Percentiles rank a stretch among this genome's conserved stretches.
phyloP scores from a whole-genome alignment of 1,284 basidiomycete genomes.

The Fomes fomentarius region DNA sequence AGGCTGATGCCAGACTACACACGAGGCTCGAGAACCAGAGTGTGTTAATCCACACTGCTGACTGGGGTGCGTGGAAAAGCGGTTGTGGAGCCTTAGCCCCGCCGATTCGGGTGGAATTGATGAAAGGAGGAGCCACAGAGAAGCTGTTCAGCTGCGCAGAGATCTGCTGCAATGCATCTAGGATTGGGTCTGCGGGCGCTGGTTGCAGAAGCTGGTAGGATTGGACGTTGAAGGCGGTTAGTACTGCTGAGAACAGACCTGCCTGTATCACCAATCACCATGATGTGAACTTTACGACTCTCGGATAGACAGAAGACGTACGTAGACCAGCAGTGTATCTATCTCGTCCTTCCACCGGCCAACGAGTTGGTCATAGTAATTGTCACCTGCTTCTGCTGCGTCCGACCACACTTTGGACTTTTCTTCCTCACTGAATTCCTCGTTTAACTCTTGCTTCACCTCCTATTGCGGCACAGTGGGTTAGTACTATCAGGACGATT shows the following conservation, averaged over 20 bases:
- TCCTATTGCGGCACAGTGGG: too few species aligned
- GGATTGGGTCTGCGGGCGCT: neutral
- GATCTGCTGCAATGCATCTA: neutral
- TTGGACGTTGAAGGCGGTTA: constrained; percentile 9
- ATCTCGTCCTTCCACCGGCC: constrained; percentile 15
- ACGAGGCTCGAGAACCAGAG: constrained; percentile 12
- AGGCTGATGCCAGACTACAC: neutral
- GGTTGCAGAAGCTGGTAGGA: constrained; percentile 2
- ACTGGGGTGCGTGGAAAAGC: too few species aligned
- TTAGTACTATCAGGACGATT: too few species aligned
- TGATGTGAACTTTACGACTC: neutral
- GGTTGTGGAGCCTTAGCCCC: neutral
- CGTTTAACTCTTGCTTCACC: too few species aligned
- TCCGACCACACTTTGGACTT: neutral
- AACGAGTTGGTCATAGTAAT: constrained; percentile 6
- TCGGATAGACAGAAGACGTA: neutral
- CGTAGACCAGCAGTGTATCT: constrained; percentile 15
- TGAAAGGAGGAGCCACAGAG: constrained; percentile 5
- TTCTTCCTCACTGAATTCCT: neutral
- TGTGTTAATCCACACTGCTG: neutral
- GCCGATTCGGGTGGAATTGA: constrained; percentile 8
- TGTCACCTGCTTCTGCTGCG: neutral
- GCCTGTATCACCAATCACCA: too few species aligned
- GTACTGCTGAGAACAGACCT: constrained; percentile 6
- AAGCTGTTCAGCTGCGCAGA: constrained; percentile 7